phyloP scores from a whole-genome alignment of 1,139 yeast species.

The Magnusiomyces fungicola region DNA sequence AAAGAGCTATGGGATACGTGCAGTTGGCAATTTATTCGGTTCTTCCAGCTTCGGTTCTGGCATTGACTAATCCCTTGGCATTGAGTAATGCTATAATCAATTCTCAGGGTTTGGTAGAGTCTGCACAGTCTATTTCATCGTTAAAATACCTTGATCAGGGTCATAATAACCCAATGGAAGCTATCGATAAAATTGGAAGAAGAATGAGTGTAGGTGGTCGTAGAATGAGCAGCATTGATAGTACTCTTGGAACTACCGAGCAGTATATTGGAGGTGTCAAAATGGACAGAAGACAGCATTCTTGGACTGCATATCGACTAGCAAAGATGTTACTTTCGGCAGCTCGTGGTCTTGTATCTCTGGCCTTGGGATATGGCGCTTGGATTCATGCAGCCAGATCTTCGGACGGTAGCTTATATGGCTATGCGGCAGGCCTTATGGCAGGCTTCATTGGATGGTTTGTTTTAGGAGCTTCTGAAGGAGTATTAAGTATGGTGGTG shows the following conservation, averaged over 20 bases:
- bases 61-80: conserved; percentile 34
- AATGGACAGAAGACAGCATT: conserved; percentile 7
- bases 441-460: conserved; percentile 39
- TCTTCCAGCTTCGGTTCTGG: conserved; percentile 27
- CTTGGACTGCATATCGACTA: conserved; percentile 32
- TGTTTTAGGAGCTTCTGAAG: conserved; percentile 39
- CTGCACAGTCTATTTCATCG: conserved; percentile 29
- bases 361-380: conserved; percentile 34
- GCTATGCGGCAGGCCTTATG: conserved; percentile 35
- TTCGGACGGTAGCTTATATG: conserved; percentile 32
- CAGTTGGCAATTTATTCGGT: conserved; percentile 26
- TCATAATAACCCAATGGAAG: conserved; percentile 12
- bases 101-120: conserved; percentile 27
- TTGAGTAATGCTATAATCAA: conserved; percentile 34
- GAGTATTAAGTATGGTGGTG: conserved; percentile 35
- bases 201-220: neutral
- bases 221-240: conserved; percentile 5
- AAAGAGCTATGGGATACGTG: conserved; percentile 23
- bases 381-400: conserved; percentile 37
- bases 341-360: conserved; percentile 34
- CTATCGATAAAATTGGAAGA: neutral
- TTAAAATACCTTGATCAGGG: conserved; percentile 22
- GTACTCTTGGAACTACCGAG: neutral
- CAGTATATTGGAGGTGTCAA: neutral
- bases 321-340: conserved; percentile 35